Percentiles rank a stretch among this genome's conserved stretches.
Evolutionary conservation across 805 yeast species (phyloP).

Genomic region (Kodamaea kaohsiungensis): DNA sequence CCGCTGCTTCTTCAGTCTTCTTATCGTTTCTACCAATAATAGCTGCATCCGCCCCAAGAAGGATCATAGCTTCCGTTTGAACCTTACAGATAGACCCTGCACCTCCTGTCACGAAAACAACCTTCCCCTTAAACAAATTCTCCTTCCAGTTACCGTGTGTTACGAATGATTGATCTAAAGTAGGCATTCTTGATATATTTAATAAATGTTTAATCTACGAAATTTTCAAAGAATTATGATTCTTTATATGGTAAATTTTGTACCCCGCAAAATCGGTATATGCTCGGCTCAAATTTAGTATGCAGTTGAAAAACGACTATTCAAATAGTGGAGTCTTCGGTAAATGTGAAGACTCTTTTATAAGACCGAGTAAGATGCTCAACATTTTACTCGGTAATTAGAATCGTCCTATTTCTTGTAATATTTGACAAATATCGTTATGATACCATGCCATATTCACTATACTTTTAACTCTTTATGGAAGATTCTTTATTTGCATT

Average conservation of each 20-base stretch:
- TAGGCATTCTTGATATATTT: conserved; percentile 19
- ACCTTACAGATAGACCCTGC: conserved; percentile 32
- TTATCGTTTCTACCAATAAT: conserved; percentile 28
- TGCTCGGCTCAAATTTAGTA: neutral
- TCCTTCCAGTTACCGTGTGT: conserved; percentile 24
- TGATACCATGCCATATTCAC: no score
- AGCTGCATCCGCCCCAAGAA: conserved; percentile 31
- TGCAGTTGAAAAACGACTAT: neutral
- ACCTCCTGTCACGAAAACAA: conserved; percentile 33
- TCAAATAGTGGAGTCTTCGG: neutral
- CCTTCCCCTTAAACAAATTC: conserved; percentile 29
- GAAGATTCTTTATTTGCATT: neutral
- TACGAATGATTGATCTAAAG: conserved; percentile 21
- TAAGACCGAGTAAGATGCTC: neutral
- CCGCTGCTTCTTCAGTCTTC: conserved; percentile 26
- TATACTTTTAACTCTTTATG: neutral
- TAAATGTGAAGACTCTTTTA: no score
- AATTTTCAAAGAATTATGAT: neutral
- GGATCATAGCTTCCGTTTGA: conserved; percentile 29
- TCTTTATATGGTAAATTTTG: neutral
- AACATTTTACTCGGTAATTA: neutral
- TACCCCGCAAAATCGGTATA: conserved; percentile 1
- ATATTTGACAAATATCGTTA: no score
- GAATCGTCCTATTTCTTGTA: no score
- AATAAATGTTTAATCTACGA: conserved; percentile 1